These are phyloP conservation scores for Oryza officinalis DNA, from an alignment of 176 grass and related monocot species.

Conservation along the genomic window DNA sequence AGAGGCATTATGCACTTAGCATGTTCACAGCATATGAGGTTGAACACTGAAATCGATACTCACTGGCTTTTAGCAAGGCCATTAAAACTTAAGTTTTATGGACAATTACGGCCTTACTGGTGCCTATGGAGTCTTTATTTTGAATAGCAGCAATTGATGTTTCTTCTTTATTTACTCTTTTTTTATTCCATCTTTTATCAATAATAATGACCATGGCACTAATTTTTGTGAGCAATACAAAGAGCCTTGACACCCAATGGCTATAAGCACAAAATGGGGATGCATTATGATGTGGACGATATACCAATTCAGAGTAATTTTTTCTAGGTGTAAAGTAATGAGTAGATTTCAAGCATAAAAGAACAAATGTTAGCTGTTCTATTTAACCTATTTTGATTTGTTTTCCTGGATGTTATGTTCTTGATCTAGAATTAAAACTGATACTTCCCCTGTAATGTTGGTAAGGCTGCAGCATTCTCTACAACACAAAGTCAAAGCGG, in stretches of 20 bases:
- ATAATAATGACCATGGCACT: neutral
- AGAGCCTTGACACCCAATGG: constrained; percentile 8
- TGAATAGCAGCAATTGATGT: neutral
- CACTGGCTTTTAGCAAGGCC: neutral
- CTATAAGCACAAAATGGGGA: neutral
- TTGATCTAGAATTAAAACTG: constrained; percentile 28
- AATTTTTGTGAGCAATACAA: neutral
- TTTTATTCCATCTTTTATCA: neutral
- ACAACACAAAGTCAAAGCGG: constrained; percentile 62
- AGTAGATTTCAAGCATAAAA: neutral
- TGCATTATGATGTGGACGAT: neutral
- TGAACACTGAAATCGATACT: neutral
- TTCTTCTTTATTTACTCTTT: neutral
- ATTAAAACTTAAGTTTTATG: neutral
- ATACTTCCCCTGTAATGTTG: constrained; percentile 23
- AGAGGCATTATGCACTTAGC: neutral
- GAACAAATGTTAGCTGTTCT: neutral
- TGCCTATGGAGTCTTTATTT: neutral
- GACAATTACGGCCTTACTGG: neutral
- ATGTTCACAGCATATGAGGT: neutral
- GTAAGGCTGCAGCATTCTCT: constrained; percentile 70
- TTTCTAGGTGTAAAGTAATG: neutral
- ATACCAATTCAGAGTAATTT: neutral
- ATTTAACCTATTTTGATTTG: neutral
- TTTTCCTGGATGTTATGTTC: constrained; percentile 6